Evolutionary conservation across 176 grass and related monocot species (phyloP).

Genomic region (Oryza nivara): DNA sequence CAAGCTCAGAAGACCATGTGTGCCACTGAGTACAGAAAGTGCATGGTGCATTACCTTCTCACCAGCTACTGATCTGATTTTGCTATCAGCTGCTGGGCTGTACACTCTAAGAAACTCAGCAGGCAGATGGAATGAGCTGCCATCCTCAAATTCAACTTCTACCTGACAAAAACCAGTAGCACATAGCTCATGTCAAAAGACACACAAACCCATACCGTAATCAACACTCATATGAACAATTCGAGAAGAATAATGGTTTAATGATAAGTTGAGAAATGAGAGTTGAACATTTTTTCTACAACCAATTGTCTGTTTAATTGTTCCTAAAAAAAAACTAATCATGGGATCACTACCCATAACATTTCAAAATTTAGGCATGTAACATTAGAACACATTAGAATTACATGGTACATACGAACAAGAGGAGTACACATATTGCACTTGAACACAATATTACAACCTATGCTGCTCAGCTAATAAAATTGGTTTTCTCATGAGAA

Average conservation of each 20-base stretch:
- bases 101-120: constrained; percentile 93
- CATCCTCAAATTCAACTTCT: constrained; percentile 81
- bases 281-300: background rate
- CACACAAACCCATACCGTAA: background rate
- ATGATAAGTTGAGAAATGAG: background rate
- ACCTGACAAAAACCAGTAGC: constrained; percentile 48
- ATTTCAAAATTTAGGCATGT: no score
- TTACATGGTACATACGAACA: no score
- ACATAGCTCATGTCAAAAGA: background rate
- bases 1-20: background rate
- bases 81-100: constrained; percentile 86
- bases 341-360: no score
- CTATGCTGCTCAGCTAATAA: no score
- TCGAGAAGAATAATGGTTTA: background rate
- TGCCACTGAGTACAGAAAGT: background rate
- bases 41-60: constrained; percentile 71
- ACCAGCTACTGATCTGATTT: constrained; percentile 83
- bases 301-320: background rate
- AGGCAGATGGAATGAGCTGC: constrained; percentile 67
- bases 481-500: no score
- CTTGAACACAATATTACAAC: no score
- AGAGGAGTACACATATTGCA: no score
- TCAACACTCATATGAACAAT: background rate
- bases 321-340: background rate
- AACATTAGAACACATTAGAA: no score